A percentile compares a stretch with the other conserved stretches of the same genome.
These are phyloP conservation scores for Colletotrichum orchidophilum DNA, from an alignment of 2,329 filamentous ascomycete species.

Conservation along the genomic window DNA sequence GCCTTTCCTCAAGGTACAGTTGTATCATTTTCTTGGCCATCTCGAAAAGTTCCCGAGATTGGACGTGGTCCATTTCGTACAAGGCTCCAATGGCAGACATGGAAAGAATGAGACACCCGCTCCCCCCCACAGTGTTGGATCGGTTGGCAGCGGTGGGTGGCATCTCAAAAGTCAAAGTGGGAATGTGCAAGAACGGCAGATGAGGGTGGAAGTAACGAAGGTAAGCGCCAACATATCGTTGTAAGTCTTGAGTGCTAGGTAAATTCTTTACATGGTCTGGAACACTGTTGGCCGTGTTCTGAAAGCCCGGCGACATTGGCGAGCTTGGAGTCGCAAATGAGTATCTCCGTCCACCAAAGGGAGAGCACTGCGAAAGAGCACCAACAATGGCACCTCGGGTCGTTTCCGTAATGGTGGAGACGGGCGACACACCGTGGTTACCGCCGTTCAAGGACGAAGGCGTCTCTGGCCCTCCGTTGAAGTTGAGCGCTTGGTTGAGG, in stretches of 20 bases:
- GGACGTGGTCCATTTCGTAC: slow-evolving; percentile 84
- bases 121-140: slow-evolving; percentile 74
- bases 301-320: slow-evolving; percentile 62
- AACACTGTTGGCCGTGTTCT: slow-evolving; percentile 58
- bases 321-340: slow-evolving; percentile 66
- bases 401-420: slow-evolving; percentile 72
- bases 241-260: slow-evolving; percentile 85
- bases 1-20: slow-evolving; percentile 88
- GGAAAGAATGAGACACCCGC: slow-evolving; percentile 85
- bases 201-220: slow-evolving; percentile 94
- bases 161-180: slow-evolving; percentile 90
- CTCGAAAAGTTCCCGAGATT: slow-evolving; percentile 88
- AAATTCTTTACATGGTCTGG: slow-evolving; percentile 66
- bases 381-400: slow-evolving; percentile 70
- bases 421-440: slow-evolving; percentile 65
- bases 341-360: slow-evolving; percentile 71
- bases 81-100: slow-evolving; percentile 81
- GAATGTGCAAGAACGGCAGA: slow-evolving; percentile 91
- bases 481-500: slow-evolving; percentile 72
- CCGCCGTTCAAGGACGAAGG: slow-evolving; percentile 77
- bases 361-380: slow-evolving; percentile 65
- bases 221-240: slow-evolving; percentile 90
- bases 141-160: slow-evolving; percentile 70
- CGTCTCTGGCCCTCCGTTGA: slow-evolving; percentile 74
- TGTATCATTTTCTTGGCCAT: slow-evolving; percentile 96